Evolutionary conservation across 106 monocot species (phyloP).

Genomic region (Iris macrosiphon): DNA sequence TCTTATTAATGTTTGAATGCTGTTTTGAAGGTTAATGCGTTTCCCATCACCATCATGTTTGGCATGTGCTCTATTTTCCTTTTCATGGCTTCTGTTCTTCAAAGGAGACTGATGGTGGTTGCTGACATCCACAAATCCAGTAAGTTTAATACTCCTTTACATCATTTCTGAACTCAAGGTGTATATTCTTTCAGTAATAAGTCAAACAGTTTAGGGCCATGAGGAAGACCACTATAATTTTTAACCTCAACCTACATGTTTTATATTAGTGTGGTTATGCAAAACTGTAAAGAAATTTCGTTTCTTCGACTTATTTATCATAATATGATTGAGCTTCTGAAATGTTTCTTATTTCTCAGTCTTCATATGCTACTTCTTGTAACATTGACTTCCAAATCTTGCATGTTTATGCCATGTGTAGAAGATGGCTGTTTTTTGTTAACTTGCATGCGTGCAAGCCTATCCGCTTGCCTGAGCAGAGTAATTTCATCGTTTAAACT

Average conservation of each 20-base stretch:
- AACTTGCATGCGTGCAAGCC: too few relatives aligned
- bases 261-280: background rate
- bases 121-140: constrained; percentile 70
- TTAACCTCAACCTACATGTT: background rate
- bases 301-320: background rate
- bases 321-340: background rate
- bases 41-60: constrained; percentile 96
- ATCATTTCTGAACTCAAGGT: background rate
- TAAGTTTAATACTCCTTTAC: constrained; percentile 15
- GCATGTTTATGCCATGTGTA: too few relatives aligned
- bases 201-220: background rate
- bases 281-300: background rate
- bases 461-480: too few relatives aligned
- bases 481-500: too few relatives aligned
- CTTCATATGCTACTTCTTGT: too few relatives aligned
- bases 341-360: too few relatives aligned
- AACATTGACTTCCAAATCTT: too few relatives aligned
- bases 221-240: too few relatives aligned
- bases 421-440: too few relatives aligned
- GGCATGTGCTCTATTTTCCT: constrained; percentile 99
- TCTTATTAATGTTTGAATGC: background rate
- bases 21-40: constrained; percentile 78
- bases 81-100: constrained; percentile 86
- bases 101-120: constrained; percentile 82
- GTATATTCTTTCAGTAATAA: background rate